Conservation (phyloP, 2,329 filamentous ascomycete genomes). For the Trichophyton simii region DNA sequence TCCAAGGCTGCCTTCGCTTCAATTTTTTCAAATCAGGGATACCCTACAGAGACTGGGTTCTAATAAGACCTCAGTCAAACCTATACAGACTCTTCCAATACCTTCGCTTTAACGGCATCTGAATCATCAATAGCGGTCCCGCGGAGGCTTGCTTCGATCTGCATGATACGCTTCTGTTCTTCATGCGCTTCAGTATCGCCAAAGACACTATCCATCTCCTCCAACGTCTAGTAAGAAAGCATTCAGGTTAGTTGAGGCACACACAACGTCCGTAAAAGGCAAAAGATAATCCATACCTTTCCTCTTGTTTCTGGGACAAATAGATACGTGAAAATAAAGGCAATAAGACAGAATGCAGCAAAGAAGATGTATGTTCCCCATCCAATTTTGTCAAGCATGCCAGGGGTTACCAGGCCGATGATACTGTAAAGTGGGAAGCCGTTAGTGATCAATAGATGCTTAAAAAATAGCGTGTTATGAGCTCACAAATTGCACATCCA, state of each 20-base stretch:
- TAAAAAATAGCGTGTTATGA: not conserved
- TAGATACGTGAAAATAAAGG: constrained; percentile 24
- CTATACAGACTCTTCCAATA: not conserved
- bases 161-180: constrained; percentile 28
- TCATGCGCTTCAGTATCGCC: constrained; percentile 28
- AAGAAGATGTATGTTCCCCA: constrained; percentile 32
- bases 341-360: constrained; percentile 26
- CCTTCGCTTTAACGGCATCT: not conserved
- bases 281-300: constrained; percentile 18
- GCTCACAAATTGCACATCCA: constrained; percentile 31
- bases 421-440: constrained; percentile 15
- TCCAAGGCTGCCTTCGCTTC: not conserved
- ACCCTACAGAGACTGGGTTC: not conserved
- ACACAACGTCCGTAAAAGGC: not conserved
- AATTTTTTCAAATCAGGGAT: not conserved
- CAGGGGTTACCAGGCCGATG: constrained; percentile 27
- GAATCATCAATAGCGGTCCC: constrained; percentile 14
- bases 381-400: constrained; percentile 27
- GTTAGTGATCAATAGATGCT: not conserved
- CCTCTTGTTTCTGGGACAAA: constrained; percentile 26
- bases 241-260: not conserved
- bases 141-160: constrained; percentile 27
- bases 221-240: constrained; percentile 31
- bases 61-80: not conserved
- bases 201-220: constrained; percentile 43